phyloP scores from a whole-genome alignment of 148 eudicot species.

The Vaccinium macrocarpon region DNA sequence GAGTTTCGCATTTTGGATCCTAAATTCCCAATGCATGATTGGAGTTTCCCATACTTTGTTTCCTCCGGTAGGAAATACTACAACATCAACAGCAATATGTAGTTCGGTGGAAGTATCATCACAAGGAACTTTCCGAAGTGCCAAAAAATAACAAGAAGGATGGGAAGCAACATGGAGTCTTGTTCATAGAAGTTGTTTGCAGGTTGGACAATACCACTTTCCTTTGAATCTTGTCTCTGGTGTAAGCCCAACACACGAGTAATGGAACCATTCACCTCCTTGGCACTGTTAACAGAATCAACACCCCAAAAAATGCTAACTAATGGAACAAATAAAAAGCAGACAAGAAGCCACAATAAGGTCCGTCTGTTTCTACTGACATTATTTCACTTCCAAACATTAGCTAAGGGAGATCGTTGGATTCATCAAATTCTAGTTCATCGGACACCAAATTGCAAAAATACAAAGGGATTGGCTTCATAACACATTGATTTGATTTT shows the following conservation, averaged over 20 bases:
- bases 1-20: background rate
- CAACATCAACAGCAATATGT: background rate
- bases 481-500: no score
- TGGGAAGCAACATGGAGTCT: background rate
- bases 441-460: background rate
- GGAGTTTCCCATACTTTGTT: background rate
- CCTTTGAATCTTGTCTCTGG: constrained; percentile 55
- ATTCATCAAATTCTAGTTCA: background rate
- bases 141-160: background rate
- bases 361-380: background rate
- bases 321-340: background rate
- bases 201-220: constrained; percentile 98
- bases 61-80: background rate
- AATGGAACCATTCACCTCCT: constrained; percentile 99
- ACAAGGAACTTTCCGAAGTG: background rate
- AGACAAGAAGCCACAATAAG: background rate
- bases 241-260: constrained; percentile 17
- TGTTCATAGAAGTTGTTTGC: constrained; percentile 49
- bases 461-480: no score
- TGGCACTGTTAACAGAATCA: constrained; percentile 62
- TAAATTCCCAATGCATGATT: background rate
- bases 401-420: background rate
- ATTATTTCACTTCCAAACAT: background rate
- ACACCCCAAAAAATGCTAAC: background rate
- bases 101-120: background rate